phyloP scores from a whole-genome alignment of 2,329 filamentous ascomycete genomes.

The Didymella sp. region DNA sequence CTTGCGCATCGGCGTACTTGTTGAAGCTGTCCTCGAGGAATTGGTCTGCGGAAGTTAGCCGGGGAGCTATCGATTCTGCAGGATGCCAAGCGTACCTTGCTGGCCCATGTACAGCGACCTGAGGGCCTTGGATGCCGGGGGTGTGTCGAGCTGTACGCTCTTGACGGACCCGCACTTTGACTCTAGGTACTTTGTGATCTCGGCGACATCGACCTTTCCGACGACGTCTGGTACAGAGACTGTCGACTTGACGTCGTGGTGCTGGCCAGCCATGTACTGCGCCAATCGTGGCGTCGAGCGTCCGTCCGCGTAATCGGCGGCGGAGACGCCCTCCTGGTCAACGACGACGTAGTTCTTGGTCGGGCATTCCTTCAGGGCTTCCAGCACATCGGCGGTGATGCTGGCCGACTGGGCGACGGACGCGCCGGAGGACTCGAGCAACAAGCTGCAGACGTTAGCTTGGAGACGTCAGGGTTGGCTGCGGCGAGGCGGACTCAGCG shows the following conservation, averaged over 20 bases:
- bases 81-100: constrained; percentile 25
- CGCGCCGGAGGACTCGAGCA: constrained; percentile 33
- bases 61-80: too few relatives aligned
- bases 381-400: constrained; percentile 53
- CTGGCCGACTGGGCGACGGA: constrained; percentile 54
- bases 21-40: constrained; percentile 33
- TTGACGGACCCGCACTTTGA: constrained; percentile 55
- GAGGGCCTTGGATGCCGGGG: constrained; percentile 22
- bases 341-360: constrained; percentile 80
- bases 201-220: constrained; percentile 55
- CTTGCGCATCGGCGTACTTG: constrained; percentile 53
- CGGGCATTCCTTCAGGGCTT: constrained; percentile 68
- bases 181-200: constrained; percentile 54
- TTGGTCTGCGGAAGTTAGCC: constrained; percentile 30
- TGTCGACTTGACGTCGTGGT: constrained; percentile 61
- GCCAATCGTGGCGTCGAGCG: constrained; percentile 62
- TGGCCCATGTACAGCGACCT: constrained; percentile 26
- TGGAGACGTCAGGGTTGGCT: constrained; percentile 18
- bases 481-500: constrained; percentile 67
- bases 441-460: constrained; percentile 42
- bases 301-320: constrained; percentile 68
- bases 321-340: constrained; percentile 75
- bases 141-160: constrained; percentile 24
- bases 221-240: constrained; percentile 62
- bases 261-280: constrained; percentile 57